These are phyloP conservation scores for Trametopsis cervina DNA, from an alignment of 768 basidiomycete species.

Conservation along the genomic window DNA sequence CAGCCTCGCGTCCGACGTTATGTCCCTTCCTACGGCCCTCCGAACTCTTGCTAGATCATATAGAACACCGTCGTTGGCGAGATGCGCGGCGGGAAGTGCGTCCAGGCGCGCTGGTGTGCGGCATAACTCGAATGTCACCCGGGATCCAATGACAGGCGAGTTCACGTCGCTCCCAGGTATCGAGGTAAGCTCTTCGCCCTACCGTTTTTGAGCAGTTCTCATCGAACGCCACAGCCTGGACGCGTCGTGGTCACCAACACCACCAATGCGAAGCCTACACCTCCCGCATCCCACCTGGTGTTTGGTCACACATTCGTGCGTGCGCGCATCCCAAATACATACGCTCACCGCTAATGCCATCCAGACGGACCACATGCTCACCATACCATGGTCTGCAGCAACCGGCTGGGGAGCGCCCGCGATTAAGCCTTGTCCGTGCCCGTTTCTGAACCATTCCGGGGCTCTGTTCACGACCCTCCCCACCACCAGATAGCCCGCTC, in stretches of 20 bases:
- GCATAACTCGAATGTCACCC: slow-evolving; percentile 14
- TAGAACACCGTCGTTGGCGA: no score
- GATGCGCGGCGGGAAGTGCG: no score
- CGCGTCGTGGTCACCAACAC: slow-evolving; percentile 43
- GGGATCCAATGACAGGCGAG: slow-evolving; percentile 47
- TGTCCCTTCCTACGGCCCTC: no score
- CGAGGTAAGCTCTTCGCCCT: slow-evolving; percentile 33
- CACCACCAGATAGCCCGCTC: slow-evolving; percentile 52
- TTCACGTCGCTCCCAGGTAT: slow-evolving; percentile 41
- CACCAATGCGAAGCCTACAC: slow-evolving; percentile 49
- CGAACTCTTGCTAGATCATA: no score
- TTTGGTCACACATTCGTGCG: slow-evolving; percentile 85
- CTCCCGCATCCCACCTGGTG: slow-evolving; percentile 58
- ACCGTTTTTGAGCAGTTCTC: background rate
- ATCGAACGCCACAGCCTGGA: slow-evolving; percentile 29
- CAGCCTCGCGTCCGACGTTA: no score
- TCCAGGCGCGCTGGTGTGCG: no score
- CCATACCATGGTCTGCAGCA: slow-evolving; percentile 57
- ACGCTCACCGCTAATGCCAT: slow-evolving; percentile 6
- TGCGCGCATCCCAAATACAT: background rate
- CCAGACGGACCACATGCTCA: slow-evolving; percentile 85
- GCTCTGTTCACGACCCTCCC: background rate
- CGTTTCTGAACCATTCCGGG: background rate
- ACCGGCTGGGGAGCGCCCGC: slow-evolving; percentile 79
- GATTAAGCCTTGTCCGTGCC: slow-evolving; percentile 70